phyloP scores from a whole-genome alignment of 305 asterid species.

The Fraxinus greggii region DNA sequence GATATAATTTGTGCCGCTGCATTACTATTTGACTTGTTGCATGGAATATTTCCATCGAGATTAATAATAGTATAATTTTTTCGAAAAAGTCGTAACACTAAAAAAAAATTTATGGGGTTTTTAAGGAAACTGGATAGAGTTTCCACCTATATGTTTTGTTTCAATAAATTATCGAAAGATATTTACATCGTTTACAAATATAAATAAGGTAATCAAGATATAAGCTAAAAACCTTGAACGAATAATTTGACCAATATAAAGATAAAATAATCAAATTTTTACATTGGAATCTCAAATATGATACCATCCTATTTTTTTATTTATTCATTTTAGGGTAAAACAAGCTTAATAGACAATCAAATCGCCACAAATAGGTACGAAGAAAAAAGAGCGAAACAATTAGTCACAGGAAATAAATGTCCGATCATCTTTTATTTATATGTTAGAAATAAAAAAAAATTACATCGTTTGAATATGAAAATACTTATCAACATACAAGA shows the following conservation, averaged over 20 bases:
- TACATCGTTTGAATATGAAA: not conserved
- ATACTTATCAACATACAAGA: not conserved
- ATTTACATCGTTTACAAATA: too few relatives aligned
- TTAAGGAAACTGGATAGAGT: not conserved
- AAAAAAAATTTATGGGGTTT: not conserved
- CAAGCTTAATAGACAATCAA: too few relatives aligned
- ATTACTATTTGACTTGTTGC: not conserved
- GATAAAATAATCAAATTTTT: not conserved
- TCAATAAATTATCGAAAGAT: too few relatives aligned
- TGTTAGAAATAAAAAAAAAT: too few relatives aligned
- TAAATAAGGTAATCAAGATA: not conserved
- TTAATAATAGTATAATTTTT: too few relatives aligned
- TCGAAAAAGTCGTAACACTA: not conserved
- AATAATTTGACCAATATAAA: too few relatives aligned
- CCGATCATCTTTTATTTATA: too few relatives aligned
- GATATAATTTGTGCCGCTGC: not conserved
- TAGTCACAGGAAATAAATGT: too few relatives aligned
- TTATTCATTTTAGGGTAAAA: too few relatives aligned
- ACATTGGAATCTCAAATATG: not conserved
- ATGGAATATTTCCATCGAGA: not conserved
- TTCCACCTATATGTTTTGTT: not conserved
- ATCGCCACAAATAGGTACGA: too few relatives aligned
- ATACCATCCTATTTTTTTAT: too few relatives aligned
- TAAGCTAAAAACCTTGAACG: not conserved
- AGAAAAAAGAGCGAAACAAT: too few relatives aligned